Base-by-base conservation (phyloP, 495 filamentous ascomycete genomes). In the Tetracladium setigerum region DNA sequence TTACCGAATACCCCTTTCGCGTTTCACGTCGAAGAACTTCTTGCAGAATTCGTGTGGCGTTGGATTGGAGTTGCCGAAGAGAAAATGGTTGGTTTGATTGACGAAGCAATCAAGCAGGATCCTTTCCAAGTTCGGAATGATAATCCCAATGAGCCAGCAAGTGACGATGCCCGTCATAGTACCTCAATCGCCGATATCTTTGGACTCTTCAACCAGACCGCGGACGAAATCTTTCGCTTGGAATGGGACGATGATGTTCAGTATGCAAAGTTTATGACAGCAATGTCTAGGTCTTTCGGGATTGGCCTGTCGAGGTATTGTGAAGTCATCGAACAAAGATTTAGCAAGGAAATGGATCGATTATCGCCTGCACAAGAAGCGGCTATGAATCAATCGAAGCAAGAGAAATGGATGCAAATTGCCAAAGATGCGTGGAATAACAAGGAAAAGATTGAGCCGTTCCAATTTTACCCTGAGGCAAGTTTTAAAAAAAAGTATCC, bases 391-490 rank as follows among this genome's bases (percentile, higher is more conserved):
- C 87, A 89, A 64, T 87, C 87, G 17, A 76, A 86, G n/a, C 89
- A 95, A 62, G 89, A 96, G 59, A 89, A 84, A 58, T 86, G 86
- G 60, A 77, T 96, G 66, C 82, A 92, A 54, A 77, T 95, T 53
- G 94, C 94, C 1, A 95, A 94, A 63, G 91, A 95, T 59, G 86
- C 87, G n/a, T 95, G 89, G 87, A 84, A 78, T 43, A 87, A 83
- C 48, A 92, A 87, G 60, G 89, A 97, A 47, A 96, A 87, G 60
- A 83, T 95, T 16, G 92, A 99, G 56, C 94, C 94, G 4, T 99
- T 96, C 65, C 91, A 97, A 57, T 99, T 99, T 71, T 89, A 85
- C 51, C 86, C 89, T 2, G 85, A 95, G 83, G 89, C 94, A 67
- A 56, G 70, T 62, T 39, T 27, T 5, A 19, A 9, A 41, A n/a